Percentiles rank a stretch among this genome's conserved stretches.
Conservation (phyloP, 2,329 filamentous ascomycete species). For the Stagonosporopsis chrysanthemi region DNA sequence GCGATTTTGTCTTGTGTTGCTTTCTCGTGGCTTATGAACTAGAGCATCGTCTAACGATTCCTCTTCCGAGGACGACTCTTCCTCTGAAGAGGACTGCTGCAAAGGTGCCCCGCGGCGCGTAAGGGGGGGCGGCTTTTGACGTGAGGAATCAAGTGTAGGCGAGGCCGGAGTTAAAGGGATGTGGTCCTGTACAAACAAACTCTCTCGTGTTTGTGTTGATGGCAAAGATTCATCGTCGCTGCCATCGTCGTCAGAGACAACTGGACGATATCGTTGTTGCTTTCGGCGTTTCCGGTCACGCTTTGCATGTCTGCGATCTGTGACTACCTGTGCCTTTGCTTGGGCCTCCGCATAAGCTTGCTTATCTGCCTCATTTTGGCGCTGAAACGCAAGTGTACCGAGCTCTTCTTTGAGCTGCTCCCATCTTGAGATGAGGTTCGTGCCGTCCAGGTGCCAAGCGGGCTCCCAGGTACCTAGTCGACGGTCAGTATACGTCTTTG, state of each 20-base stretch:
- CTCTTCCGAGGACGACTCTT: conserved; percentile 4
- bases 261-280: conserved; percentile 3
- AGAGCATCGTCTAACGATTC: conserved; percentile 14
- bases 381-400: conserved; percentile 9
- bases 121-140: background rate
- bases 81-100: conserved; percentile 29
- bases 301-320: conserved; percentile 21
- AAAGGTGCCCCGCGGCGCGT: conserved; percentile 24
- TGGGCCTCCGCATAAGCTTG: conserved; percentile 18
- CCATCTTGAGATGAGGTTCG: conserved; percentile 15
- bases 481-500: conserved; percentile 6
- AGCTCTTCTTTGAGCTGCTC: conserved; percentile 17
- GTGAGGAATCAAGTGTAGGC: background rate
- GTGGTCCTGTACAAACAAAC: conserved; percentile 20
- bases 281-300: conserved; percentile 28
- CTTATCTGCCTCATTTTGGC: conserved; percentile 18
- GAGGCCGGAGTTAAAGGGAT: background rate
- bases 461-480: conserved; percentile 42
- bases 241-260: conserved; percentile 7
- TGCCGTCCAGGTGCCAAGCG: conserved; percentile 19
- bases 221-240: conserved; percentile 23
- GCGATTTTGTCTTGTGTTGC: background rate
- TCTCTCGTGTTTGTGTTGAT: background rate
- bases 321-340: conserved; percentile 9
- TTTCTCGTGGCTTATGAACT: conserved; percentile 13